phyloP scores from a whole-genome alignment of 768 basidiomycete genomes.

The Amanita jacksonii region DNA sequence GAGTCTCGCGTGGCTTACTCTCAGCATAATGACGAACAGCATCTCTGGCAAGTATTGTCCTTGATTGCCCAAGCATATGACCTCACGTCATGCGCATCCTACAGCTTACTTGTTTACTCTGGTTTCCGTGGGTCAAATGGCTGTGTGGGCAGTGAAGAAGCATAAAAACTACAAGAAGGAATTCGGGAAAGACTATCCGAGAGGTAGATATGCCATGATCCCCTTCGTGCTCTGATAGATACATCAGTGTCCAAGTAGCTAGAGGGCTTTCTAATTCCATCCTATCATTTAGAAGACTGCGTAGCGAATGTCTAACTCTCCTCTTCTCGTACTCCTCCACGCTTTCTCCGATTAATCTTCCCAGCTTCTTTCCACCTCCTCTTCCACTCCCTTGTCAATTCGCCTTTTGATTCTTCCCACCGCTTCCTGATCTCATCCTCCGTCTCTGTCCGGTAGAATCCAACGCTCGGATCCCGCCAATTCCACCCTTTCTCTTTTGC shows the following conservation, averaged over 20 bases:
- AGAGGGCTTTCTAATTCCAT: neutral
- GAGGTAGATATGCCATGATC: slow-evolving; percentile 64
- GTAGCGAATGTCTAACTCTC: no score
- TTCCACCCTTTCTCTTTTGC: slow-evolving; percentile 40
- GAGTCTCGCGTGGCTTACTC: slow-evolving; percentile 59
- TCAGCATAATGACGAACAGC: slow-evolving; percentile 72
- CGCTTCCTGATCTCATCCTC: slow-evolving; percentile 52
- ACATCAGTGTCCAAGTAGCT: neutral
- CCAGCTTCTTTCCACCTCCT: slow-evolving; percentile 66
- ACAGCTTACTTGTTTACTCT: slow-evolving; percentile 3
- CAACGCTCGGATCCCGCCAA: slow-evolving; percentile 31
- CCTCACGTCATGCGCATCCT: neutral
- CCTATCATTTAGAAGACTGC: no score
- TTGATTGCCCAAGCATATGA: neutral
- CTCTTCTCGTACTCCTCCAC: no score
- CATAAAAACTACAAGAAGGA: slow-evolving; percentile 87
- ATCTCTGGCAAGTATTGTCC: slow-evolving; percentile 47
- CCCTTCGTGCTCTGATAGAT: slow-evolving; percentile 58
- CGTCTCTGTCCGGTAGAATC: slow-evolving; percentile 41
- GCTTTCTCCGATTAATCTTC: slow-evolving; percentile 49
- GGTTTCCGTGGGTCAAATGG: slow-evolving; percentile 50
- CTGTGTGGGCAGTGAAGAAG: slow-evolving; percentile 85
- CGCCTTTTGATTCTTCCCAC: slow-evolving; percentile 64
- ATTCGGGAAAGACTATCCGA: slow-evolving; percentile 81
- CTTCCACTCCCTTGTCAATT: slow-evolving; percentile 72